Evolutionary conservation across 73 alveolate genomes (phyloP).

Genomic region (Tetrahymena malaccensis): DNA sequence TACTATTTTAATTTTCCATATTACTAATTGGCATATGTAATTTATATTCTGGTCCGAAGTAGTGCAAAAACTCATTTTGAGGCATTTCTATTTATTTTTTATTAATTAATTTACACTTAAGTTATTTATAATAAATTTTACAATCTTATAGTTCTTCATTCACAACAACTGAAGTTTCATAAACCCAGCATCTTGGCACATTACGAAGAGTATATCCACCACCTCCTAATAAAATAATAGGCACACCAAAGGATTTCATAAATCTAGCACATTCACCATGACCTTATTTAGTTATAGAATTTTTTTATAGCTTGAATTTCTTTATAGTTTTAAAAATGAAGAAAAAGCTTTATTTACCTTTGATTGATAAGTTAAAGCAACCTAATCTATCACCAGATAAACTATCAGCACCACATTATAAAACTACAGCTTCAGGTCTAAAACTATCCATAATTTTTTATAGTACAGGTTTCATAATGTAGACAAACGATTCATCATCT

Average conservation of each 20-base stretch:
- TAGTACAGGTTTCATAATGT: slow-evolving; percentile 81
- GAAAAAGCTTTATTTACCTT: neutral
- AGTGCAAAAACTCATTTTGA: slow-evolving; percentile 63
- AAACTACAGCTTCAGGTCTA: slow-evolving; percentile 61
- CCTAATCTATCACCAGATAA: slow-evolving; percentile 97
- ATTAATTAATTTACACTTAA: no score
- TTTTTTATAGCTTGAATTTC: neutral
- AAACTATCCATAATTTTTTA: slow-evolving; percentile 68
- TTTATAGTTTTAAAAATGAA: neutral
- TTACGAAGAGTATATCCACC: slow-evolving; percentile 98
- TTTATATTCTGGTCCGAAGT: slow-evolving; percentile 92
- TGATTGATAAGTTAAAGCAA: slow-evolving; percentile 84
- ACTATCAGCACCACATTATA: slow-evolving; percentile 66
- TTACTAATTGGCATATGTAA: slow-evolving; percentile 87
- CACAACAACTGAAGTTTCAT: slow-evolving; percentile 84
- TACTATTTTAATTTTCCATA: slow-evolving; percentile 92
- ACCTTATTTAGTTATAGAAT: slow-evolving; percentile 34
- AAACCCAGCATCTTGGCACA: slow-evolving; percentile 97
- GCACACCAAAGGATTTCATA: slow-evolving; percentile 83
- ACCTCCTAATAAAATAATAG: slow-evolving; percentile 93
- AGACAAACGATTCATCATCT: slow-evolving; percentile 81
- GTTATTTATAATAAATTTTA: neutral
- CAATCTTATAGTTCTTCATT: slow-evolving; percentile 67
- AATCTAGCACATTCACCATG: slow-evolving; percentile 88
- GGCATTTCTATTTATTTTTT: slow-evolving; percentile 78